phyloP scores from a whole-genome alignment of 768 basidiomycete species.

The Ramaria sp. region DNA sequence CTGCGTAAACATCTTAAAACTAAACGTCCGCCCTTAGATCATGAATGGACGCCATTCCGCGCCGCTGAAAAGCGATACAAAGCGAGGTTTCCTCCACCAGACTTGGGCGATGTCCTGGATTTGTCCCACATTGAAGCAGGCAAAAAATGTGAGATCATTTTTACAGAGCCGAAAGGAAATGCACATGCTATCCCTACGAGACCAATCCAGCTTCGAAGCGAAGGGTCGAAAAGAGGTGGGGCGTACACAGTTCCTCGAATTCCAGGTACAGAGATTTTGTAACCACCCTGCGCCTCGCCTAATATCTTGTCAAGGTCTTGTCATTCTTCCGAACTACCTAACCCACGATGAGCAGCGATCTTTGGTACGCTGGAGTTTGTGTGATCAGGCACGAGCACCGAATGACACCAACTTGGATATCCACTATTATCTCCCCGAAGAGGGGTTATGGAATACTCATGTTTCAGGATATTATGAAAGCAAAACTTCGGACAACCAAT shows the following conservation, averaged over 20 bases:
- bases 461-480: conserved; percentile 17
- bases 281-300: conserved; percentile 3
- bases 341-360: conserved; percentile 49
- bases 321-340: conserved; percentile 71
- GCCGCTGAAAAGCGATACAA: conserved; percentile 75
- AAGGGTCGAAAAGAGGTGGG: conserved; percentile 11
- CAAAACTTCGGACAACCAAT: conserved; percentile 15
- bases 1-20: conserved; percentile 1
- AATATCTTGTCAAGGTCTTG: conserved; percentile 48
- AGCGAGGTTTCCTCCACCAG: conserved; percentile 65
- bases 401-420: conserved; percentile 87
- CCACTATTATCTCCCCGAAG: conserved; percentile 67
- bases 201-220: conserved; percentile 19
- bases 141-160: too few relatives aligned
- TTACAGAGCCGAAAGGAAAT: conserved; percentile 37
- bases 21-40: conserved; percentile 20
- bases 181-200: conserved; percentile 25
- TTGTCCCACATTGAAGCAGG: conserved; percentile 26
- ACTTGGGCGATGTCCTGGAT: conserved; percentile 61
- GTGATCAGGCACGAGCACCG: conserved; percentile 61
- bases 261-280: conserved; percentile 35
- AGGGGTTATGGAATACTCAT: conserved; percentile 70
- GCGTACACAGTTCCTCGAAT: conserved; percentile 41
- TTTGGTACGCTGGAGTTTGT: conserved; percentile 63
- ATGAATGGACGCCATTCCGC: conserved; percentile 65